Evolutionary conservation across 805 yeast genomes (phyloP).

Genomic region (Millerozyma miso): DNA sequence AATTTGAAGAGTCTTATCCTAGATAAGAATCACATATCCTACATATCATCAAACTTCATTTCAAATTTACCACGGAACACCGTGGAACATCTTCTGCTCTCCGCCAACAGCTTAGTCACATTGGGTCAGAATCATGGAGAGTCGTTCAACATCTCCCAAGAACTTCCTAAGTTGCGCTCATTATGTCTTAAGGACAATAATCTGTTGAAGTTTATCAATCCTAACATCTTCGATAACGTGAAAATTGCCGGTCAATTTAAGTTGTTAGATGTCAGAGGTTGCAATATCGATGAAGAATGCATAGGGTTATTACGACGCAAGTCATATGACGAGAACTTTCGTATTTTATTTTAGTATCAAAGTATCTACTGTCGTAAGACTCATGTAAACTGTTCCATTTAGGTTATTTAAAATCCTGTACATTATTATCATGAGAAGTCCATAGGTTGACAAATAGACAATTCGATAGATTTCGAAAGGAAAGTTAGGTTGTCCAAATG

Average conservation of each 20-base stretch:
- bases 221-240: slow-evolving; percentile 8
- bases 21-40: slow-evolving; percentile 20
- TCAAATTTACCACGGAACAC: slow-evolving; percentile 21
- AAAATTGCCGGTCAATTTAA: slow-evolving; percentile 3
- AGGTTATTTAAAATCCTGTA: slow-evolving; percentile 3
- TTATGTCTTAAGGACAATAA: slow-evolving; percentile 16
- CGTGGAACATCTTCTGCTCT: slow-evolving; percentile 20
- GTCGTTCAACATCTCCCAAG: slow-evolving; percentile 3
- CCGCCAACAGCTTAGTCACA: slow-evolving; percentile 13
- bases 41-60: slow-evolving; percentile 16
- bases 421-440: neutral
- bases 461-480: neutral
- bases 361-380: neutral
- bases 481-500: neutral
- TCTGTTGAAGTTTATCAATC: slow-evolving; percentile 10
- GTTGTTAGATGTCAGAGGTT: slow-evolving; percentile 10
- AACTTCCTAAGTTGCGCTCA: slow-evolving; percentile 17
- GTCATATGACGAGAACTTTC: neutral
- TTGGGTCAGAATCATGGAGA: slow-evolving; percentile 9
- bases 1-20: slow-evolving; percentile 18
- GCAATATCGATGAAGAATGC: slow-evolving; percentile 11
- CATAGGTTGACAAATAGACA: neutral
- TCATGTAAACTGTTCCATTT: too few relatives aligned
- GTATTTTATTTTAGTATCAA: neutral
- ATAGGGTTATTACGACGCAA: slow-evolving; percentile 6